Percentiles rank a stretch among this genome's conserved stretches.
phyloP scores from a whole-genome alignment of 148 eudicot genomes.

The Suaeda aralocaspica region DNA sequence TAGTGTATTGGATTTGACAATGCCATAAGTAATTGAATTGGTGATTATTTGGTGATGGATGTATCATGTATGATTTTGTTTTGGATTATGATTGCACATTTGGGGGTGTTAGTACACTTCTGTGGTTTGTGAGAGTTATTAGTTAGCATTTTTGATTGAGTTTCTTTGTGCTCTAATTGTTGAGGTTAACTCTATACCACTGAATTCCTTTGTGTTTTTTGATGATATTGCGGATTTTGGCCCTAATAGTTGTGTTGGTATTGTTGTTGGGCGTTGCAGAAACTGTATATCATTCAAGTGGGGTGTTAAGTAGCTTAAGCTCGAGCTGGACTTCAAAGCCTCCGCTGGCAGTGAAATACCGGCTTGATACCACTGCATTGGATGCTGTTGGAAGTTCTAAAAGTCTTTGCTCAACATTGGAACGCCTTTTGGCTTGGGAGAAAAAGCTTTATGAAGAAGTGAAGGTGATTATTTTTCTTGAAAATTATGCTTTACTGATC shows the following conservation, averaged over 20 bases:
- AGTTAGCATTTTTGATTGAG: not conserved
- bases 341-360: conserved; percentile 82
- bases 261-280: conserved; percentile 42
- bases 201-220: too few species aligned
- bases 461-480: conserved; percentile 51
- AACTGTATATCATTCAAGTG: conserved; percentile 95
- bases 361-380: conserved; percentile 59
- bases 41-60: not conserved
- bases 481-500: conserved; percentile 10
- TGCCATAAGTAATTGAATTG: not conserved
- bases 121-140: conserved; percentile 1
- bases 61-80: not conserved
- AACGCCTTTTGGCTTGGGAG: conserved; percentile 97
- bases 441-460: conserved; percentile 95
- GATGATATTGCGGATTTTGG: not conserved
- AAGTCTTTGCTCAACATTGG: conserved; percentile 89
- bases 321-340: conserved; percentile 97
- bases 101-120: not conserved
- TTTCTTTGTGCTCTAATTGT: not conserved
- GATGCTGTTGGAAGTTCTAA: conserved; percentile 60
- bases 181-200: too few species aligned
- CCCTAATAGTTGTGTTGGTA: not conserved
- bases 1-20: not conserved
- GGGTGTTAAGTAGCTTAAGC: conserved; percentile 83
- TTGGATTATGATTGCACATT: not conserved